Evolutionary conservation across 768 basidiomycete species (phyloP).

Genomic region (Rhizopogon salebrosus): DNA sequence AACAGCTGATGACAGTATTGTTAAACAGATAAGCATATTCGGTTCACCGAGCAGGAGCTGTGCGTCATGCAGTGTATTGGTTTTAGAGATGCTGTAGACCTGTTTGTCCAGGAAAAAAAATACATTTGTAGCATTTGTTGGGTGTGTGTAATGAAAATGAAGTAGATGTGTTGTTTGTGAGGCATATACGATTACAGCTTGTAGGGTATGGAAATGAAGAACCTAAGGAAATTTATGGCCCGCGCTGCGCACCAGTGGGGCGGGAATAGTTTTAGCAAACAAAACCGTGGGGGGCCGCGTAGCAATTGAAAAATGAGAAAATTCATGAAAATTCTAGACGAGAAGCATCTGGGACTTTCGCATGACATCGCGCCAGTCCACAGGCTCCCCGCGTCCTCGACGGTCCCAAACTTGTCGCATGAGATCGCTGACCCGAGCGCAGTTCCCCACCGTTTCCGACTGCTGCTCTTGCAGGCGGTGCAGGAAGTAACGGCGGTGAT

Average conservation of each 20-base stretch:
- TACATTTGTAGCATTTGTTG: neutral
- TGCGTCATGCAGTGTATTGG: too few relatives aligned
- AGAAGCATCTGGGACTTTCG: slow-evolving; percentile 49
- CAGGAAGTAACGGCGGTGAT: slow-evolving; percentile 38
- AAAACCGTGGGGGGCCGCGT: too few relatives aligned
- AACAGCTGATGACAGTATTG: neutral
- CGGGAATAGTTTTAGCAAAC: neutral
- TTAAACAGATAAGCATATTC: neutral
- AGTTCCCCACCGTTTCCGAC: slow-evolving; percentile 59
- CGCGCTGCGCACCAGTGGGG: neutral
- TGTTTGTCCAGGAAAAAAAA: neutral
- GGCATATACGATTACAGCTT: neutral
- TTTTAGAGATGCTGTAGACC: neutral
- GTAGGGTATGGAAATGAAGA: neutral
- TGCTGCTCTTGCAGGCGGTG: slow-evolving; percentile 46
- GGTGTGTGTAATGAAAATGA: neutral
- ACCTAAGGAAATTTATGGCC: neutral
- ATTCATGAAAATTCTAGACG: slow-evolving; percentile 32
- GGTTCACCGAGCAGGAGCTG: neutral
- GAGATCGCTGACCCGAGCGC: slow-evolving; percentile 45
- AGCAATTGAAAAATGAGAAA: neutral
- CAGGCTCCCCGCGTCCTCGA: slow-evolving; percentile 32
- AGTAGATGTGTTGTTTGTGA: neutral
- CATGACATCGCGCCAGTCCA: slow-evolving; percentile 62
- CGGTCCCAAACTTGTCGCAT: slow-evolving; percentile 56